Evolutionary conservation across 768 basidiomycete genomes (phyloP), one percentile per base, ranked within the genome.

Genomic region (Auricularia sp.): DNA sequence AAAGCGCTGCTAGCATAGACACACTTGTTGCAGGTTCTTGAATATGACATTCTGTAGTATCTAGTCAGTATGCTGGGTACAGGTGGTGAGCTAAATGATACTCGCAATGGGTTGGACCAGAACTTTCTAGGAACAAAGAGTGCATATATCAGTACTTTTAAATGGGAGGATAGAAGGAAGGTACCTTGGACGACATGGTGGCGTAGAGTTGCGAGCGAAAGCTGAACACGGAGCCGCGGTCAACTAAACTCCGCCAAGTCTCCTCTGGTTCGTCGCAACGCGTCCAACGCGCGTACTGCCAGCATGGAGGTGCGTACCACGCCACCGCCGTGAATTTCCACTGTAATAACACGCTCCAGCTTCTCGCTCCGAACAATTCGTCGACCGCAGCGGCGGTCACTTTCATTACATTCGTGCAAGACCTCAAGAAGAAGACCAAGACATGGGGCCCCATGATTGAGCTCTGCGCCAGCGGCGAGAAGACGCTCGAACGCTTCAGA

Each of bases 31-130:
- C 36, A 97, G 81, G 77, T 96, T 92, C 87, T 96, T 95, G 83
- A 97, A 97, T 77, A 97, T 97, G 67, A 96, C 90, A 80, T 96
- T 96, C 93, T 95, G 67, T 36, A 63, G 61, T 36, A 36, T 12
- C 18, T 21, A 33, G 56, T 59, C 34, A 59, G 56, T 42, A 8
- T 8, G 11, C 5, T 11, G 7, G 11, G 10, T 6, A 51, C 21
- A 18, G 47, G 7, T 14, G 5, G 47, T 18, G 16, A 18, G 16
- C 47, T 16, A 36, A 60, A 67, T 34, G 34, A 36, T 51, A 80
- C 91, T 71, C 76, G 96, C 95, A 87, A 97, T 97, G 86, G 94
- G 94, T 78, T 98, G 96, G 66, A 98, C 96, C 93, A 98, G 93
- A 83, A 98, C 95, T 59, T 59, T 59, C 56, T 59, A 23, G 16